Conservation (phyloP, 148 eudicot genomes). For the Silene latifolia region DNA sequence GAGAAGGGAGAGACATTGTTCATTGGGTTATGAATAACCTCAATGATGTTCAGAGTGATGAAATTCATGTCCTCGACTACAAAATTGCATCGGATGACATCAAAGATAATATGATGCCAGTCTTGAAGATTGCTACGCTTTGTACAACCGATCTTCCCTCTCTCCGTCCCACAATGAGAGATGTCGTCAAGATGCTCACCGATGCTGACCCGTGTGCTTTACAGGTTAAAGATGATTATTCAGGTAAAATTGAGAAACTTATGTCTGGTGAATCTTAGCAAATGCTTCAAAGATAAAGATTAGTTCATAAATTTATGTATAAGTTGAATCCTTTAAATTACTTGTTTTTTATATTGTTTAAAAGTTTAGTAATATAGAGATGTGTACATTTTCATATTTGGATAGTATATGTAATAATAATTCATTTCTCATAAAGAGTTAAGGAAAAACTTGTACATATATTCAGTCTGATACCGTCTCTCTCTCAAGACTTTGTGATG, state of each 20-base stretch:
- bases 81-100: slow-evolving; percentile 9
- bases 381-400: no score
- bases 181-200: slow-evolving; percentile 84
- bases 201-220: slow-evolving; percentile 50
- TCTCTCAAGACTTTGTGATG: no score
- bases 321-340: not conserved
- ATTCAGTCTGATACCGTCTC: not conserved
- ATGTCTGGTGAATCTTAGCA: not conserved
- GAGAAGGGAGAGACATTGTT: slow-evolving; percentile 78
- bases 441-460: not conserved
- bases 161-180: slow-evolving; percentile 75
- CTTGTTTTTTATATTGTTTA: not conserved
- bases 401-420: no score
- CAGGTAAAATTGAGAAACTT: slow-evolving; percentile 14
- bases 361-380: no score
- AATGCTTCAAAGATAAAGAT: not conserved
- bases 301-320: not conserved
- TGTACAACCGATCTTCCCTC: slow-evolving; percentile 75
- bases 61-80: slow-evolving; percentile 26
- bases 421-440: not conserved
- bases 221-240: slow-evolving; percentile 1
- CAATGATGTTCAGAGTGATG: not conserved
- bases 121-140: slow-evolving; percentile 51
- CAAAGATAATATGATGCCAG: slow-evolving; percentile 33
- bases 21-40: slow-evolving; percentile 56